phyloP scores from a whole-genome alignment of 768 basidiomycete genomes.

The Suillus subalutaceus region DNA sequence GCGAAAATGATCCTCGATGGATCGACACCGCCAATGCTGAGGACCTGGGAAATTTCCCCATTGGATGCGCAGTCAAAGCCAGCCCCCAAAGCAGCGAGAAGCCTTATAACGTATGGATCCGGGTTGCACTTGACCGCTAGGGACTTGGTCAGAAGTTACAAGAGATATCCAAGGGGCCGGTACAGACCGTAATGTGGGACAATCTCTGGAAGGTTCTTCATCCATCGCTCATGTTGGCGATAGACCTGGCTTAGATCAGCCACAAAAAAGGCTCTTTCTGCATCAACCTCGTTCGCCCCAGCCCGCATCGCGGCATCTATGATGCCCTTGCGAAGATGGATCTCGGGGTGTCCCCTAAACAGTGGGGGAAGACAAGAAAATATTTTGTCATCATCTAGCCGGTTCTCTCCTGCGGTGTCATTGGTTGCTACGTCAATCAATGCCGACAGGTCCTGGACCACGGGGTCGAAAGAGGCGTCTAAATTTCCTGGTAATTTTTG shows the following conservation, averaged over 20 bases:
- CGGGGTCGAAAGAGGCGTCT: constrained; percentile 16
- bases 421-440: constrained; percentile 8
- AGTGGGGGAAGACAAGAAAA: constrained; percentile 72
- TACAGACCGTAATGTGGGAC: constrained; percentile 90
- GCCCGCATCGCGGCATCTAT: constrained; percentile 60
- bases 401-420: constrained; percentile 12
- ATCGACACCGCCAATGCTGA: constrained; percentile 71
- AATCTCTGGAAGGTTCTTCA: constrained; percentile 73
- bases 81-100: constrained; percentile 86
- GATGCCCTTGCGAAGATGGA: constrained; percentile 78
- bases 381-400: constrained; percentile 43
- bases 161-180: constrained; percentile 21
- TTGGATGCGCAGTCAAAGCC: constrained; percentile 99
- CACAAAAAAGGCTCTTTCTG: constrained; percentile 96
- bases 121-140: constrained; percentile 98
- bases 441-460: background rate
- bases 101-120: constrained; percentile 89
- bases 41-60: constrained; percentile 84
- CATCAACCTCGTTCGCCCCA: constrained; percentile 61
- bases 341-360: constrained; percentile 65
- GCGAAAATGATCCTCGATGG: constrained; percentile 92
- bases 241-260: constrained; percentile 91
- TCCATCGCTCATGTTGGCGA: constrained; percentile 84
- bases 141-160: constrained; percentile 26
- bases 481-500: constrained; percentile 22